Base-by-base conservation (phyloP, 768 basidiomycete genomes). In the Hygrophoropsis aurantiaca region DNA sequence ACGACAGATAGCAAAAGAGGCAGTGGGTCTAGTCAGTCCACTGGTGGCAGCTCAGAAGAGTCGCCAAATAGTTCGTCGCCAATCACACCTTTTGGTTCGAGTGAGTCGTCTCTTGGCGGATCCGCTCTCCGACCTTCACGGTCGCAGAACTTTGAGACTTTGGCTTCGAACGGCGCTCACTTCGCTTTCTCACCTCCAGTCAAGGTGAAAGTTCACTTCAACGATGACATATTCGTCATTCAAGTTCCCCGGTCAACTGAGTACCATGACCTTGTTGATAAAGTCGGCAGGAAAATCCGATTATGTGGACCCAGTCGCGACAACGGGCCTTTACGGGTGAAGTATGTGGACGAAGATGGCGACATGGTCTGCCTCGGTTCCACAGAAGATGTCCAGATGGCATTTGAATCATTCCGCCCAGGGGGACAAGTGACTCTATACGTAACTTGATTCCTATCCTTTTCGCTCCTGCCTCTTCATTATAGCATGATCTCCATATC, bases 181-280 rank as follows among this genome's bases (percentile, higher is more conserved):
- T 39, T 42, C 46, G 52, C 61, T 46, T 62, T 58, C 46, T 56
- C 54, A 9, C 66, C 73, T 4, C 79, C 85, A 10, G 85, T 97
- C 35, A 91, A 94, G 62, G 84, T 97, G 61, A 95, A 95, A 69
- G 92, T 97, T 44, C 89, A 90, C 65, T 97, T 88, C 72, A 84
- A 91, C 58, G 90, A 94, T 57, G 94, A 97, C 63, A 88, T 97
- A 38, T 98, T 97, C 61, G 87, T 95, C 52, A 90, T 97, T 48
- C 88, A 92, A 67, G 91, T 95, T 20, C 79, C 89, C 35, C 79
- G 85, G 51, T 68, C 74, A 51, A 90, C 90, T 26, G 83, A 88
- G 62, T 94, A 86, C 66, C 74, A 72, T 43, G 89, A 93, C 36
- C 75, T 98, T 43, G 87, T 94, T 43, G 88, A 93, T 65, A 87